A percentile compares a stretch with the other conserved stretches of the same genome.
Evolutionary conservation across 805 yeast species (phyloP).

Genomic region (Kuraishia piskuri): DNA sequence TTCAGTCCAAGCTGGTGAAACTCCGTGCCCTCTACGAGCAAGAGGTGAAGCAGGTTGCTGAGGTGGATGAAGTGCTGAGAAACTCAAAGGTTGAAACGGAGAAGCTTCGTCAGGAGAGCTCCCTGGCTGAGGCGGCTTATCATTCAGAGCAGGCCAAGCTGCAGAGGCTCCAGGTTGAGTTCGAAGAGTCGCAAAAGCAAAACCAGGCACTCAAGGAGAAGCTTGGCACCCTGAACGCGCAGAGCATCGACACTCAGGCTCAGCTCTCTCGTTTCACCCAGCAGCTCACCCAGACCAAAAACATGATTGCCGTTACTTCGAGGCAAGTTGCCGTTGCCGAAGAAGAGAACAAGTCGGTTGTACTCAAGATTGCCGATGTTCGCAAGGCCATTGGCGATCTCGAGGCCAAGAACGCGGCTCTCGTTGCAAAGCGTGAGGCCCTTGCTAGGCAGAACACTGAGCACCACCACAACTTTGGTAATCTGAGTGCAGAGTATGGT

Average conservation of each 20-base stretch:
- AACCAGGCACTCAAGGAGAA: constrained; percentile 61
- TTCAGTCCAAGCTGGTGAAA: constrained; percentile 59
- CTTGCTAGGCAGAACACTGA: constrained; percentile 31
- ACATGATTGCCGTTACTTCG: constrained; percentile 54
- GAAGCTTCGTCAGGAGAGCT: constrained; percentile 59
- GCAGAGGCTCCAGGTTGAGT: constrained; percentile 47
- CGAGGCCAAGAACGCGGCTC: constrained; percentile 15
- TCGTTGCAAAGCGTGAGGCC: constrained; percentile 12
- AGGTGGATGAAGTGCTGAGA: constrained; percentile 56
- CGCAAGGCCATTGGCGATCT: constrained; percentile 17
- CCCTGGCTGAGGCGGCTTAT: constrained; percentile 70
- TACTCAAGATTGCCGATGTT: constrained; percentile 14
- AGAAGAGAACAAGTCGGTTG: constrained; percentile 31
- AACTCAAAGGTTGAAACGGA: constrained; percentile 60
- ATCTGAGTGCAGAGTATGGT: constrained; percentile 21
- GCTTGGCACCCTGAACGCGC: constrained; percentile 58
- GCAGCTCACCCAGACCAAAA: constrained; percentile 54
- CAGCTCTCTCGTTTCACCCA: constrained; percentile 43
- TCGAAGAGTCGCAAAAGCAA: constrained; percentile 62
- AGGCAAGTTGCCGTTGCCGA: constrained; percentile 66
- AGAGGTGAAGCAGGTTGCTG: constrained; percentile 68
- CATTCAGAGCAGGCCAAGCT: constrained; percentile 62
- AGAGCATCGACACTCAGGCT: constrained; percentile 48
- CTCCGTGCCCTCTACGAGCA: constrained; percentile 66
- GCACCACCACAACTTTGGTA: constrained; percentile 25